Base-by-base conservation (phyloP, 177 flowering plant species). In the Vitis hybrid region DNA sequence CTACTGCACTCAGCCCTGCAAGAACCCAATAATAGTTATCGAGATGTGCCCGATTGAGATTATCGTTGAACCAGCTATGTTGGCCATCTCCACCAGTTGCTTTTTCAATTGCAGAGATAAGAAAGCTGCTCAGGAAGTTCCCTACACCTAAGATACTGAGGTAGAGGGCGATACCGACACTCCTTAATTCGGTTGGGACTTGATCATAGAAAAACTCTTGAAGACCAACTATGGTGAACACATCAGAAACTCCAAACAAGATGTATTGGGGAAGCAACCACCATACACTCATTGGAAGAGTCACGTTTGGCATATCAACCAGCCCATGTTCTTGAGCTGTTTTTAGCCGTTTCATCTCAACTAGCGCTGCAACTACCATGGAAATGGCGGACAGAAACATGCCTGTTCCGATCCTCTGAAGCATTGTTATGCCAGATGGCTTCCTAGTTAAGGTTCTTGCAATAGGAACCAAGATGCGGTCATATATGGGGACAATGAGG, bases 171-270 rank as follows among this genome's bases (percentile, higher is more conserved):
- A 77, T 64, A 11, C 85, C 87, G 17, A 82, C n/a, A 24, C 84
- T 84, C 60, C 65, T 76, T 57, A 84, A 32, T 17, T 73, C 78
- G 11, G 58, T 60, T 11, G 85, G 83, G 11, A 82, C 77, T 32
- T 84, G 83, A 63, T 80, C 80, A 17, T 84, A 84, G 79, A 82
- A 82, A 27, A 84, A 80, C 41, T 84, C 87, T 67, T 84, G 87
- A 61, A 84, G 62, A n/a, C 87, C 87, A 18, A 82, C 83, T 71
- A 80, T 62, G 0, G 81, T 67, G 67, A 84, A 80, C 13, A 77
- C 82, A 24, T 82, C 83, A 0, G 79, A 61, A 9, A 73, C 41
- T 17, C 87, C 85, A 58, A 54, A 58, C 46, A 84, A 20, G 32
- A 71, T 15, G 30, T 84, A 79, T 21, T 82, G 87, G n/a, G 85